phyloP scores from a whole-genome alignment of 345 rosid genomes.

The sweet orange (Citrus sinensis) region DVS_A1.0 CM039165.1:38650501-38651000 shows the following conservation, averaged over 20 bases:
- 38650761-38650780: not conserved
- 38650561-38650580: conserved; percentile 73
- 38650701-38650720: too few species aligned
- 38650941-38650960: conserved; percentile 46
- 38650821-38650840: not conserved
- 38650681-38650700: not conserved
- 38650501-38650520: conserved; percentile 81
- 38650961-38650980: conserved; percentile 87
- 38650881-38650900: not conserved
- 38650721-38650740: too few species aligned
- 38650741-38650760: too few species aligned
- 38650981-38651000: conserved; percentile 93
- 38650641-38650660: conserved; percentile 69
- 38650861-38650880: not conserved
- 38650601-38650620: conserved; percentile 70
- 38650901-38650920: not conserved
- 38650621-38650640: conserved; percentile 81
- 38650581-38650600: conserved; percentile 72
- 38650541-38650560: conserved; percentile 80
- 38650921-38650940: conserved; percentile 34
- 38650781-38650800: not conserved
- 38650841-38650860: not conserved
- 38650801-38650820: not conserved
- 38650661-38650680: conserved; percentile 46
- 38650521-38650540: conserved; percentile 91